Evolutionary conservation across 2,329 filamentous ascomycete species (phyloP).

Genomic region (Neobulgaria alba): DNA sequence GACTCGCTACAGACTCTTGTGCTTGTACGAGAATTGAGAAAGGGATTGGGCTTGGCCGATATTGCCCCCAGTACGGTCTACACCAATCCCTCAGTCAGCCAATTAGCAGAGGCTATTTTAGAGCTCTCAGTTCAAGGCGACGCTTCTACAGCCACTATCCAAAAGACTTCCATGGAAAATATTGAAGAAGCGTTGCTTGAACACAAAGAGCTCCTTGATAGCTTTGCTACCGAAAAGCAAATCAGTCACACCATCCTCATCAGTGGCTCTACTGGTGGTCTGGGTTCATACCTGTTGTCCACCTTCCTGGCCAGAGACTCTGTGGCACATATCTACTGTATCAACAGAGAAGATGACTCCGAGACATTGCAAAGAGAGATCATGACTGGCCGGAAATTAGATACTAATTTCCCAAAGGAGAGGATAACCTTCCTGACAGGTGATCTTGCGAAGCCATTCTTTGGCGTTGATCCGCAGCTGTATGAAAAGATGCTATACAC

Average conservation of each 20-base stretch:
- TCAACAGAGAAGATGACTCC: neutral
- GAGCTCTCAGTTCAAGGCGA: neutral
- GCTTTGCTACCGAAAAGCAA: neutral
- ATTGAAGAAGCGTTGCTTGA: neutral
- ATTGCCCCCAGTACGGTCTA: neutral
- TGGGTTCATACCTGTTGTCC: constrained; percentile 41
- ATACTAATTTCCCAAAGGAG: neutral
- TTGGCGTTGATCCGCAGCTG: neutral
- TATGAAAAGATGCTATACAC: neutral
- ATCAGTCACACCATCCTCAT: constrained; percentile 27
- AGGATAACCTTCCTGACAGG: neutral
- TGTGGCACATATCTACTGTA: neutral
- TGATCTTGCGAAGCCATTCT: neutral
- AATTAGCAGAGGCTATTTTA: neutral
- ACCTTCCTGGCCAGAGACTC: constrained; percentile 22
- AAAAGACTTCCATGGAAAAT: neutral
- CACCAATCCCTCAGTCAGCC: neutral
- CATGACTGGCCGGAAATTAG: neutral
- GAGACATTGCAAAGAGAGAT: neutral
- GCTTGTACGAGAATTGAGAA: neutral
- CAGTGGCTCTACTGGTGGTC: constrained; percentile 41
- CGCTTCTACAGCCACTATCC: neutral
- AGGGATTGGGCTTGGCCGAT: neutral
- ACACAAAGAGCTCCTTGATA: neutral
- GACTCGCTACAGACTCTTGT: neutral